Evolutionary conservation across 192 early-diverging fungal genomes (phyloP), one percentile per base, ranked within the genome.

Genomic region (Dimargaris cristalligena): DNA sequence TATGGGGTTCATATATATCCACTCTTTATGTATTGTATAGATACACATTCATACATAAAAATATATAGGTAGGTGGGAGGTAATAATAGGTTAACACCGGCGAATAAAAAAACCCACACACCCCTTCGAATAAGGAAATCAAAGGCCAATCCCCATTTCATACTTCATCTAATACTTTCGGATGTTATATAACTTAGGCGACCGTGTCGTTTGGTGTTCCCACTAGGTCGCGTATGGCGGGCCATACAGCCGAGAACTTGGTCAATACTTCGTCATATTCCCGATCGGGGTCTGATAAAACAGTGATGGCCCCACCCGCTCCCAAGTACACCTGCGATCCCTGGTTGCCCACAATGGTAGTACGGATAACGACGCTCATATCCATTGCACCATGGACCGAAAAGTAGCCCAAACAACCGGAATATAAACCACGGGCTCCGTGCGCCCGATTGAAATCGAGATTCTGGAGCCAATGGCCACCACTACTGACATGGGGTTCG

Each of bases 271-370:
- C 94, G 0, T 80, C 74, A 80, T 83, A 95, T 63, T 97, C 94
- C 16, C 77, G 81, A n/a, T 77, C 70, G 0, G 90, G 78, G 64
- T 91, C 80, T 0, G 89, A 92, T 34, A 95, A 67, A n/a, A 82
- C 79, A 0, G 90, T 88, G 52, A 97, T 84, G 1, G 94, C 94
- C 33, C 94, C 94, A 44, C 94, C 94, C 1, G 89, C 92, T 8
- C 94, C 92, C 28, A 94, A 77, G 16, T 86, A 79, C 4, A 93
- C 49, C 25, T 81, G 29, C 9, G 10, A 9, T 26, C 32, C 58
- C 0, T 26, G 22, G 0, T 60, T 29, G 23, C 61, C 60, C 0
- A 81, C 79, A 0, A 95, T 82, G 0, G 83, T 89, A 13, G 94
- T 97, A 35, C 94, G 79, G 48, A 97, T 97, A 0, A 95, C 82